Conservation (phyloP, 345 rosid species). For the Rhodamnia argentea region DNA sequence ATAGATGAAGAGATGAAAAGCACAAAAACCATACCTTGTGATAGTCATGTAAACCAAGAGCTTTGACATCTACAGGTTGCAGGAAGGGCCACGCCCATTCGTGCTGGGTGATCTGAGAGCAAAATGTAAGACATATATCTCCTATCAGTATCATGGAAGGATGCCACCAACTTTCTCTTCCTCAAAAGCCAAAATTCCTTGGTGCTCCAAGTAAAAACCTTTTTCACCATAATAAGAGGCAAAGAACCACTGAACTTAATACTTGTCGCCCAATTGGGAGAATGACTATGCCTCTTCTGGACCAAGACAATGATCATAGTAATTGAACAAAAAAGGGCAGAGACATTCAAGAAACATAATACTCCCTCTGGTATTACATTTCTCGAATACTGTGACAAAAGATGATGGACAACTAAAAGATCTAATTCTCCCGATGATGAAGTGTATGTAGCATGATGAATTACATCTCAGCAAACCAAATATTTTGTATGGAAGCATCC, state of each 20-base stretch:
- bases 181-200: not conserved
- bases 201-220: not conserved
- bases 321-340: not conserved
- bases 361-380: not conserved
- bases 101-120: conserved; percentile 68
- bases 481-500: not conserved
- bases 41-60: conserved; percentile 83
- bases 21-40: conserved; percentile 31
- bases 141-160: not conserved
- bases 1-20: not conserved
- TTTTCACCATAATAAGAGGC: not conserved
- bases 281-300: not conserved
- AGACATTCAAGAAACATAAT: not conserved
- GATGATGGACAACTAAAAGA: not conserved
- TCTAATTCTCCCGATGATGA: not conserved
- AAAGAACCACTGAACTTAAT: not conserved
- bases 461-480: not conserved
- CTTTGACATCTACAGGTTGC: conserved; percentile 82
- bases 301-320: not conserved
- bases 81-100: conserved; percentile 76
- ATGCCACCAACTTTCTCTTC: not conserved
- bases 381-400: not conserved
- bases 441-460: not conserved
- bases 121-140: not conserved
- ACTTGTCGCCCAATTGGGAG: not conserved